Base-by-base conservation (phyloP, 2,329 filamentous ascomycete species). In the Myriosclerotinia curreyana region DNA sequence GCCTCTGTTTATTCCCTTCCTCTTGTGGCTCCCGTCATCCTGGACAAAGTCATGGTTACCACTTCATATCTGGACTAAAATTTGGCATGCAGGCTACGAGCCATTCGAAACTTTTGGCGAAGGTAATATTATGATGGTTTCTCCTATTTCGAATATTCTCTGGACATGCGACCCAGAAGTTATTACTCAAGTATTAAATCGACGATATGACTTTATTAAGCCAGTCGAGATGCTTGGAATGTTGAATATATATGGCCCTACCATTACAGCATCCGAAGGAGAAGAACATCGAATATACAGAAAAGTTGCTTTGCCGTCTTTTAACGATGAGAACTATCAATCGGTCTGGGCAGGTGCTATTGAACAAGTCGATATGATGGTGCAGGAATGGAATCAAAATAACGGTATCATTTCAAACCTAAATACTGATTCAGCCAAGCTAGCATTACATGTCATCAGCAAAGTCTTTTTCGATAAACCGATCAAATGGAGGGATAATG, bases 11-110 rank as follows among this genome's bases (percentile, higher is more conserved):
- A 50, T 50, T 20, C 56, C 44, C 3, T 17, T 60, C n/a, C 46
- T 60, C 12, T 60, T 46, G 5, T 36, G 56, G 17, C 56, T 60
- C 14, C 56, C 46, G 1, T 36, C 28, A 2, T 1, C 15, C 7
- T 60, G 56, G 44, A 60, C 56, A 36, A 17, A 60, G 44, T 50
- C 44, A n/a, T 60, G 56, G 56, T 31, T 60, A 4, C 56, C 56
- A 22, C 44, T 50, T 7, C 20, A 28, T 0, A 60, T 36, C 11
- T 60, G 46, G 46, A 31, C 44, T 15, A n/a, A 60, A 31, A 60
- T 31, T 17, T 60, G 34, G 44, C 56, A 60, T 48, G 46, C 36
- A 50, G 56, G 56, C 28, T 60, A 60, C 14, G 4, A 60, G 56
- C 56, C 56, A 12, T 60, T 60, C 44, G 38, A 8, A 28, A 49